Base-by-base conservation (phyloP, 2,329 filamentous ascomycete genomes). In the Ilyonectria destructans region DNA sequence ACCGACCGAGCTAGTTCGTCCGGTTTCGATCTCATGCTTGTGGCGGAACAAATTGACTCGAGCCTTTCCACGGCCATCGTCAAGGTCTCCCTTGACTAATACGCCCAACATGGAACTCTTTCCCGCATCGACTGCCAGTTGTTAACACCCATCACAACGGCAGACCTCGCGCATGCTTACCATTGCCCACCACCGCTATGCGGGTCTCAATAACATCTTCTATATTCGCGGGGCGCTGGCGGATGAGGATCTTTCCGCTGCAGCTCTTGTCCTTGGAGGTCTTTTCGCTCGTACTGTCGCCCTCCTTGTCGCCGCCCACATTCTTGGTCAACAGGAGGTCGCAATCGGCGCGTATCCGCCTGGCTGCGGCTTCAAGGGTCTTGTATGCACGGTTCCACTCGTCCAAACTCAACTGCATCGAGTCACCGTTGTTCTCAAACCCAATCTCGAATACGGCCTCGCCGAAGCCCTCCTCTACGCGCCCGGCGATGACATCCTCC, bases 21-120 rank as follows among this genome's bases (percentile, higher is more conserved):
- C 96, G 54, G 93, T 96, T 82, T 99, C 96, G 46, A 98, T 93
- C 82, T 99, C 96, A 78, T 99, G 96, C 82, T 99, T 98, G 82
- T 99, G 96, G 17, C 96, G 90, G 83, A 99, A 99, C 13, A 99
- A 90, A 72, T 97, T 98, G 58, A 99, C 93, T 69, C 96, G 92
- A 52, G 96, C 96, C 80, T 93, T 96, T 13, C 96, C 96, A 78
- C 96, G 89, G 17, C 96, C 96, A 82, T 99, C 96, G 76, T 99
- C 96, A 2, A 99, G 90, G 58, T 93, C 93, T 6, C 96, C 96
- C 82, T 98, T 98, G 7, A 98, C 96, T 6, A 99, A 86, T 1
- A 99, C 96, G 49, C 96, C 96, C 2, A 99, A 85, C 89, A 98
- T 92, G 31, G 96, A 98, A 79, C 94, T 97, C 83, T 99, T 99